Evolutionary conservation across 2,329 filamentous ascomycete genomes (phyloP).

Genomic region (Fusarium papillatum): DNA sequence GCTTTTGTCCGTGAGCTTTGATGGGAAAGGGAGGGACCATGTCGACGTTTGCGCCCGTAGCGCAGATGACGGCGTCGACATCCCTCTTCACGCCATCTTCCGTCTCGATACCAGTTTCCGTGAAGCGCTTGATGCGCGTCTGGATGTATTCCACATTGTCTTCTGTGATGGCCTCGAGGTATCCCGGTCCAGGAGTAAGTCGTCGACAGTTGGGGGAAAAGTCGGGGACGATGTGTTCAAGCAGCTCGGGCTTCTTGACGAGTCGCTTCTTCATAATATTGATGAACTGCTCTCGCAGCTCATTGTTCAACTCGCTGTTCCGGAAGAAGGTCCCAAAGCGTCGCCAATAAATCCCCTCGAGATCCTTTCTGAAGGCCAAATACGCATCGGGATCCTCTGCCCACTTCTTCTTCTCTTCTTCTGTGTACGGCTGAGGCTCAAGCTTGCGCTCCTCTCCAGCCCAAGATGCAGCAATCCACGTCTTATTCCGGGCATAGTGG

Average conservation of each 20-base stretch:
- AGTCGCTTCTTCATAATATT: conserved; percentile 67
- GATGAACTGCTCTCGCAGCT: conserved; percentile 58
- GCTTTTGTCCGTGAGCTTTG: conserved; percentile 64
- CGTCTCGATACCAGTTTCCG: conserved; percentile 70
- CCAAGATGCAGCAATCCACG: conserved; percentile 77
- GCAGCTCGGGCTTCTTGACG: conserved; percentile 66
- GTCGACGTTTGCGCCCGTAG: conserved; percentile 75
- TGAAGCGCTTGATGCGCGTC: conserved; percentile 70
- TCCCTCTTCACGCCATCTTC: conserved; percentile 67
- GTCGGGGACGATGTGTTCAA: conserved; percentile 69
- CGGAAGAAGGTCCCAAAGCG: conserved; percentile 68
- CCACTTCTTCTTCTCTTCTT: conserved; percentile 71
- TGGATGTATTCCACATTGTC: conserved; percentile 74
- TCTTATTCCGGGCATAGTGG: conserved; percentile 74
- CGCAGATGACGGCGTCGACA: conserved; percentile 76
- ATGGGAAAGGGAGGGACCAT: conserved; percentile 73
- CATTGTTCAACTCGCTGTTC: conserved; percentile 62
- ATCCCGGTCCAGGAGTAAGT: conserved; percentile 75
- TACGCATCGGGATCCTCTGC: conserved; percentile 70
- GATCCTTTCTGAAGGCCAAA: conserved; percentile 67
- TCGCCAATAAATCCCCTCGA: conserved; percentile 74
- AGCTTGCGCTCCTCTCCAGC: conserved; percentile 67
- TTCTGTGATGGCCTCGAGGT: conserved; percentile 73
- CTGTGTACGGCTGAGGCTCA: conserved; percentile 66
- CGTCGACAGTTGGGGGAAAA: conserved; percentile 76